Conservation (phyloP, 176 grass and related monocot species). For the Stipa capillata region DNA sequence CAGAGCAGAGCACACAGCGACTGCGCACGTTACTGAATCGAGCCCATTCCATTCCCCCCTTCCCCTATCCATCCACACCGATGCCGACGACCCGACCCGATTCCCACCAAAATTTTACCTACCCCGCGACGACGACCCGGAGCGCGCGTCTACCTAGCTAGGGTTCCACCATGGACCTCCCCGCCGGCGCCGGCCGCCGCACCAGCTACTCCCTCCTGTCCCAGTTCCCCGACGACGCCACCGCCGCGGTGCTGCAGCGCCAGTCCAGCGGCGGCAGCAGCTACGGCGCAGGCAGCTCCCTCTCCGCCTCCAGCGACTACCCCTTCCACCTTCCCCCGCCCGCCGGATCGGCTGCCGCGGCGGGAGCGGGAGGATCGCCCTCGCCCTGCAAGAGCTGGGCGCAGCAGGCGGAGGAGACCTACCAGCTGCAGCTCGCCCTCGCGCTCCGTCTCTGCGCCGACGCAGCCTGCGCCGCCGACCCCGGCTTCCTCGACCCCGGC, state of each 20-base stretch:
- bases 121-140: too few relatives aligned
- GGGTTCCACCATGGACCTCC: conserved; percentile 33
- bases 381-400: conserved; percentile 86
- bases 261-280: conserved; percentile 97
- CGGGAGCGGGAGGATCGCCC: not conserved
- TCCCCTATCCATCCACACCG: too few relatives aligned
- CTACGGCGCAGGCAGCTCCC: conserved; percentile 73
- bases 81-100: too few relatives aligned
- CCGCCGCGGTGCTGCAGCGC: conserved; percentile 40
- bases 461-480: conserved; percentile 59
- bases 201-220: conserved; percentile 48
- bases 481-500: conserved; percentile 61
- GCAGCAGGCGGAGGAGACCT: conserved; percentile 97
- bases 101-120: too few relatives aligned
- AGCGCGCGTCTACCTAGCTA: too few relatives aligned
- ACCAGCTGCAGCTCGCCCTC: conserved; percentile 90
- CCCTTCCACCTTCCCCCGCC: conserved; percentile 31
- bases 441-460: conserved; percentile 91
- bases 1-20: too few relatives aligned
- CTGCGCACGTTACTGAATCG: too few relatives aligned
- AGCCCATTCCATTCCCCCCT: too few relatives aligned
- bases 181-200: conserved; percentile 16
- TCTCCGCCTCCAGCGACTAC: conserved; percentile 74
- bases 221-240: conserved; percentile 43
- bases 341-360: too few relatives aligned